Conservation (phyloP, 805 yeast genomes). For the Kazachstania viticola region DNA sequence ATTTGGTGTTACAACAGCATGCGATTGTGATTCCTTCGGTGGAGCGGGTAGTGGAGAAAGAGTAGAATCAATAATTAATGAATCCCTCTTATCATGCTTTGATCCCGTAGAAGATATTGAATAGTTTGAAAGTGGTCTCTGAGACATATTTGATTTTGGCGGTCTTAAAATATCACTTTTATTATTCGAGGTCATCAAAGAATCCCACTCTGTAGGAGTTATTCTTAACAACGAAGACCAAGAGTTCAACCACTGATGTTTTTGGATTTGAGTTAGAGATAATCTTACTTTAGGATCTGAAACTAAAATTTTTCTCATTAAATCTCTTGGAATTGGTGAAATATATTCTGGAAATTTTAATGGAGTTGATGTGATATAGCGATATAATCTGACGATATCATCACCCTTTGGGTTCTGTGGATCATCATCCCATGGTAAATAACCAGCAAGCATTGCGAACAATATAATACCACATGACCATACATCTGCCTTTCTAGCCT, state of each 20-base stretch:
- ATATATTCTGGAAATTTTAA: constrained; percentile 92
- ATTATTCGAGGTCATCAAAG: constrained; percentile 22
- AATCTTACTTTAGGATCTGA: constrained; percentile 76
- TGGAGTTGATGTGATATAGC: constrained; percentile 83
- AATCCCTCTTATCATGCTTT: constrained; percentile 24
- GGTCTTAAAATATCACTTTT: neutral
- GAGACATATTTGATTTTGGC: constrained; percentile 23
- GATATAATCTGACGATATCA: constrained; percentile 81
- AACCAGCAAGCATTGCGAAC: constrained; percentile 95
- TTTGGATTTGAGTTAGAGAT: constrained; percentile 52
- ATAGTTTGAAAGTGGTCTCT: constrained; percentile 23
- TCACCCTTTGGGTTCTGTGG: constrained; percentile 94
- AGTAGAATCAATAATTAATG: constrained; percentile 21
- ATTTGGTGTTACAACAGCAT: constrained; percentile 39
- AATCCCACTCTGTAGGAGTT: constrained; percentile 87
- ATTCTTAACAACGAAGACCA: constrained; percentile 74
- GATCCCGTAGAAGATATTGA: constrained; percentile 27
- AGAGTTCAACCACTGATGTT: constrained; percentile 83
- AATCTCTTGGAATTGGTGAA: constrained; percentile 81
- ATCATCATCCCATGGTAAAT: constrained; percentile 95
- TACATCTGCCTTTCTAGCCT: constrained; percentile 86
- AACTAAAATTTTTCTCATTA: constrained; percentile 72
- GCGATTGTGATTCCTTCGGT: constrained; percentile 55
- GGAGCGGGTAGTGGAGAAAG: constrained; percentile 42
- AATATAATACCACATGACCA: constrained; percentile 96